phyloP scores from a whole-genome alignment of 2,329 filamentous ascomycete genomes.

The Sarocladium oryzae region DNA sequence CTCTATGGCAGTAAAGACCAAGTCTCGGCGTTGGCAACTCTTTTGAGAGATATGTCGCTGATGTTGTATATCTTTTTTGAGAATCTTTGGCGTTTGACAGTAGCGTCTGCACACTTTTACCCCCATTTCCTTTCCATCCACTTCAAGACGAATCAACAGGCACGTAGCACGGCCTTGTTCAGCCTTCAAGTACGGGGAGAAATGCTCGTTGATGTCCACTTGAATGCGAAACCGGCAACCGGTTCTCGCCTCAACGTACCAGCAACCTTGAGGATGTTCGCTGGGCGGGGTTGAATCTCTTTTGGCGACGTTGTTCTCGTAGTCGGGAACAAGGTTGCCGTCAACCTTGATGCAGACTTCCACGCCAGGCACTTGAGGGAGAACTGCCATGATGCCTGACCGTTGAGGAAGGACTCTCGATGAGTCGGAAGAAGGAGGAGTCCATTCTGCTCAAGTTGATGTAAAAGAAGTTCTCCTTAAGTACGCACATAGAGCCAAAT shows the following conservation, averaged over 20 bases:
- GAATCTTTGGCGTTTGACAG: too few relatives aligned
- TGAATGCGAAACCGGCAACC: not conserved
- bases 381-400: not conserved
- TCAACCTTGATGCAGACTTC: not conserved
- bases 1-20: not conserved
- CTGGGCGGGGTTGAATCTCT: not conserved
- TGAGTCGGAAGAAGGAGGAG: too few relatives aligned
- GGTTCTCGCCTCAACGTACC: not conserved
- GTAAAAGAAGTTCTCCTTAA: too few relatives aligned
- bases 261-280: not conserved
- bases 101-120: too few relatives aligned
- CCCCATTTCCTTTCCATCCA: not conserved
- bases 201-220: not conserved
- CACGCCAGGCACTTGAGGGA: not conserved
- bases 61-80: too few relatives aligned
- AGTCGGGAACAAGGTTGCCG: not conserved
- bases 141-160: not conserved
- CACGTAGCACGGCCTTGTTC: not conserved
- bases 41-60: too few relatives aligned
- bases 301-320: not conserved
- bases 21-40: not conserved
- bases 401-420: too few relatives aligned
- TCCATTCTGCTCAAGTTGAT: too few relatives aligned
- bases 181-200: not conserved
- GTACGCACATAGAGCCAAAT: too few relatives aligned